Conservation (phyloP, 179 eudicot species). For the Spinacia oleracea region DNA sequence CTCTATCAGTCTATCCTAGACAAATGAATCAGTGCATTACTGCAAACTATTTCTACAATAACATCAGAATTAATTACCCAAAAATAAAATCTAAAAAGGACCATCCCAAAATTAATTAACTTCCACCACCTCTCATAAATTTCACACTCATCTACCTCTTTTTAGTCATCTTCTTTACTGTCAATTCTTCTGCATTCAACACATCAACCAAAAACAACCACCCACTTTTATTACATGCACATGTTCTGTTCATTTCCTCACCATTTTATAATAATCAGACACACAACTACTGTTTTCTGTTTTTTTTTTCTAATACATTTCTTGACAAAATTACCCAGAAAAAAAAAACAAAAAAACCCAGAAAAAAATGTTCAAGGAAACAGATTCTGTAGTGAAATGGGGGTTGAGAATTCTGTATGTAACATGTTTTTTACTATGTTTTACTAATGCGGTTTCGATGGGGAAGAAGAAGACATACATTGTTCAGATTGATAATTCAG, state of each 20-base stretch:
- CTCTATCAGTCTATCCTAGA: conserved; percentile 9
- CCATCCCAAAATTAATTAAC: background rate
- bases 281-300: background rate
- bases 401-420: background rate
- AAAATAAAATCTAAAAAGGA: background rate
- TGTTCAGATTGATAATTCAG: conserved; percentile 66
- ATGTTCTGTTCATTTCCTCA: background rate
- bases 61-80: background rate
- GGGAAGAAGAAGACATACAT: conserved; percentile 50
- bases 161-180: background rate
- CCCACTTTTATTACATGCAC: conserved; percentile 31
- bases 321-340: background rate
- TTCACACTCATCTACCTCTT: background rate
- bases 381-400: conserved; percentile 1
- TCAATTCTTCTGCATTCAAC: conserved; percentile 22
- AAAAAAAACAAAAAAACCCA: background rate
- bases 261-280: too few species aligned
- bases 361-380: background rate
- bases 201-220: conserved; percentile 20
- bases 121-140: conserved; percentile 24
- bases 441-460: conserved; percentile 5
- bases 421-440: conserved; percentile 9
- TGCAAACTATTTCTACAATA: too few species aligned
- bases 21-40: conserved; percentile 17
- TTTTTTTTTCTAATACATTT: background rate